Percentiles rank a stretch among this genome's conserved stretches.
Conservation (phyloP, 768 basidiomycete species). For the Cyclocybe aegerita region DNA sequence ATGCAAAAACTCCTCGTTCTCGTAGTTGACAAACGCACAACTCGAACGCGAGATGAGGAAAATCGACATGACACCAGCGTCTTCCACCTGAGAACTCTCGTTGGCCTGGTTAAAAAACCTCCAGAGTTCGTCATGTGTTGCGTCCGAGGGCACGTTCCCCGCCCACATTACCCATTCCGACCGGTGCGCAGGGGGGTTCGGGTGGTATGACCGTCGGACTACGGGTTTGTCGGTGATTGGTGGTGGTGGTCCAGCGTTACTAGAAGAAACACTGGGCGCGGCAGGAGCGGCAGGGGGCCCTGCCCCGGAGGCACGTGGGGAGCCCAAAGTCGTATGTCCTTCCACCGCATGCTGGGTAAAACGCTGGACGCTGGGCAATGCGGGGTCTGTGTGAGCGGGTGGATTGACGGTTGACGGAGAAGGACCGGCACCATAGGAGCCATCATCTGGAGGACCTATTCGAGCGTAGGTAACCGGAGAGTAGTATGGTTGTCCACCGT, state of each 20-base stretch:
- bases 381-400: constrained; percentile 2
- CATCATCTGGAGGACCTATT: constrained; percentile 22
- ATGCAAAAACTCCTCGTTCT: constrained; percentile 57
- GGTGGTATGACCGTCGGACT: constrained; percentile 61
- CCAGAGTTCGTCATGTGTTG: constrained; percentile 84
- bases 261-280: constrained; percentile 10
- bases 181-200: constrained; percentile 68
- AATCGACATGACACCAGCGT: constrained; percentile 71
- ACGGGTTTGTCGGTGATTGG: constrained; percentile 25
- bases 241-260: constrained; percentile 6
- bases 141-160: constrained; percentile 86
- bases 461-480: constrained; percentile 28
- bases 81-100: not conserved
- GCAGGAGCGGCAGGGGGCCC: constrained; percentile 3
- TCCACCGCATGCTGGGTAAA: not conserved
- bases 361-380: not conserved
- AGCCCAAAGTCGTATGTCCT: constrained; percentile 6
- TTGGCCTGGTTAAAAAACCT: constrained; percentile 63
- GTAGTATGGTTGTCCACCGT: constrained; percentile 27
- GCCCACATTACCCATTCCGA: constrained; percentile 98
- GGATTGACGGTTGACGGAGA: constrained; percentile 2
- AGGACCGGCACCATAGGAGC: constrained; percentile 9
- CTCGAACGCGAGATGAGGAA: constrained; percentile 95
- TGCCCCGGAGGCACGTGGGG: constrained; percentile 7
- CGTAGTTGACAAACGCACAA: constrained; percentile 93